Evolutionary conservation across 2,329 filamentous ascomycete species (phyloP).

Genomic region (Lecanoromycetidae sp.): DNA sequence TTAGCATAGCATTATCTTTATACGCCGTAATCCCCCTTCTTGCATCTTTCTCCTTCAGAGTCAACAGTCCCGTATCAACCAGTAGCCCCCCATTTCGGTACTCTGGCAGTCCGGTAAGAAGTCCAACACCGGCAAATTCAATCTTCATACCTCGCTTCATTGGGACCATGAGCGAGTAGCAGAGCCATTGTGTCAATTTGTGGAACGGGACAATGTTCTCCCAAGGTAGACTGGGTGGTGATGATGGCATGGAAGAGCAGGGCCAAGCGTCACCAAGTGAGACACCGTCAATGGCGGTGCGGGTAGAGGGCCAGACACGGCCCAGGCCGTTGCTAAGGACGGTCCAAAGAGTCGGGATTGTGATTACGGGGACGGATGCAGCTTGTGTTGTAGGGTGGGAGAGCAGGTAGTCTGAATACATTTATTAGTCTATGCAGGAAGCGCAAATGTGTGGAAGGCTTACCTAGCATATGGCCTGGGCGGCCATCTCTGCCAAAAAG

Average conservation of each 20-base stretch:
- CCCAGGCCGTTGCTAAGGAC: conserved; percentile 77
- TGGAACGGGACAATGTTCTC: conserved; percentile 83
- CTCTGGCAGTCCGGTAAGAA: conserved; percentile 78
- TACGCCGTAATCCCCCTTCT: conserved; percentile 61
- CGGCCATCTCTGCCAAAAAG: conserved; percentile 75
- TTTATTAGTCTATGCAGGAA: conserved; percentile 18
- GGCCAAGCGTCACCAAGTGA: conserved; percentile 92
- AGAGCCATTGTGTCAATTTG: conserved; percentile 89
- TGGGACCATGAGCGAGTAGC: conserved; percentile 84
- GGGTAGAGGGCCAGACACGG: conserved; percentile 76
- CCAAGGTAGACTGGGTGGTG: conserved; percentile 56
- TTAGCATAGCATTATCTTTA: conserved; percentile 57
- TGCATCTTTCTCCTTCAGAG: conserved; percentile 56
- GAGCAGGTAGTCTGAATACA: conserved; percentile 68
- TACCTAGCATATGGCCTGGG: conserved; percentile 90
- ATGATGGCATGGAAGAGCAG: conserved; percentile 66
- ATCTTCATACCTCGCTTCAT: conserved; percentile 72
- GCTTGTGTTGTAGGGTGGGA: conserved; percentile 82
- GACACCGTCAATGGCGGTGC: conserved; percentile 75
- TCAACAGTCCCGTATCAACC: conserved; percentile 70
- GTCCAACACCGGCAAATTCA: conserved; percentile 66
- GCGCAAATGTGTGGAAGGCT: too few species aligned
- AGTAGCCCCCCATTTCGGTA: conserved; percentile 87
- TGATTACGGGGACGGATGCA: conserved; percentile 74
- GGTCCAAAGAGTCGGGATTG: conserved; percentile 79